These are phyloP conservation scores for Primulina huaijiensis DNA, from an alignment of 257 asterid genomes.

Conservation along the genomic window DNA sequence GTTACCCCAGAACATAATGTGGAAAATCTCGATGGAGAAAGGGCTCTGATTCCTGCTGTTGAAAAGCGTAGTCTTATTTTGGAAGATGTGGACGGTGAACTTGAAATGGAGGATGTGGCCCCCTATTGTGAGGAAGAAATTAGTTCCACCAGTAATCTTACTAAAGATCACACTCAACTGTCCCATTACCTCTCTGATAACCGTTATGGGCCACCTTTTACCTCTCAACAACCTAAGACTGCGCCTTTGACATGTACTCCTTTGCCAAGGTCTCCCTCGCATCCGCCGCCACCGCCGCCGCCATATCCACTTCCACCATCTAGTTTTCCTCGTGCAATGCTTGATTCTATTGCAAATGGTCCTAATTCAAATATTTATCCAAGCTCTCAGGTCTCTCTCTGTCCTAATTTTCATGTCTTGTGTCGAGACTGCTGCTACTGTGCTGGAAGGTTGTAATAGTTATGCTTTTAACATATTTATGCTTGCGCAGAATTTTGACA, in stretches of 20 bases:
- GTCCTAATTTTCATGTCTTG: slow-evolving; percentile 6
- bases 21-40: slow-evolving; percentile 45
- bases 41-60: slow-evolving; percentile 25
- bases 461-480: slow-evolving; percentile 21
- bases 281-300: slow-evolving; percentile 31
- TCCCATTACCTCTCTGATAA: slow-evolving; percentile 36
- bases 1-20: slow-evolving; percentile 79
- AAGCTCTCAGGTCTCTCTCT: slow-evolving; percentile 46
- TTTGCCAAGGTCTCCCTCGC: slow-evolving; percentile 41
- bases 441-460: not conserved
- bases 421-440: not conserved
- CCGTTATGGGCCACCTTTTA: slow-evolving; percentile 29
- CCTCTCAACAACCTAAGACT: slow-evolving; percentile 33
- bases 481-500: slow-evolving; percentile 46
- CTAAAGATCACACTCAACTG: slow-evolving; percentile 33
- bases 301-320: slow-evolving; percentile 34
- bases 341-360: slow-evolving; percentile 34
- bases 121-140: slow-evolving; percentile 54
- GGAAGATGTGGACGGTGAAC: slow-evolving; percentile 94
- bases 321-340: slow-evolving; percentile 34
- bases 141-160: slow-evolving; percentile 36
- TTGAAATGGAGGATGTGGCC: slow-evolving; percentile 96
- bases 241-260: slow-evolving; percentile 50
- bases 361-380: slow-evolving; percentile 39
- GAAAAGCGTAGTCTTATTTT: slow-evolving; percentile 75